Percentiles rank a stretch among this genome's conserved stretches.
Conservation (phyloP, 805 yeast species). For the Saturnispora mendoncae region DNA sequence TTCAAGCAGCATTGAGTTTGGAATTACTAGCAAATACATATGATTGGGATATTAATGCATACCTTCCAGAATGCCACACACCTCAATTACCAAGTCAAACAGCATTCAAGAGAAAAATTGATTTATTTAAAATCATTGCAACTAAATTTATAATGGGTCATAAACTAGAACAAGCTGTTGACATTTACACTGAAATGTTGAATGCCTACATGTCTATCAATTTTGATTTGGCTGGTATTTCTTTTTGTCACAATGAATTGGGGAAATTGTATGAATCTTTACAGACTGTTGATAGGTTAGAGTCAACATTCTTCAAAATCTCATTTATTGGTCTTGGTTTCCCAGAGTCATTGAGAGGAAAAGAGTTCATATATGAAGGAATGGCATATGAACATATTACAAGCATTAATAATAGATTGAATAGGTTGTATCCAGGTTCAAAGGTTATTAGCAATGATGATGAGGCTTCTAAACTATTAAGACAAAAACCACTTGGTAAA, state of each 20-base stretch:
- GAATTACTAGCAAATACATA: conserved; percentile 71
- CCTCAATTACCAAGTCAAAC: conserved; percentile 77
- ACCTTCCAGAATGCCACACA: conserved; percentile 46
- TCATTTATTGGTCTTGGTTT: conserved; percentile 78
- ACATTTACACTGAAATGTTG: conserved; percentile 65
- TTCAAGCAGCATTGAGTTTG: conserved; percentile 77
- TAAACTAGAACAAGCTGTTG: conserved; percentile 72
- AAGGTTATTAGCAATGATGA: conserved; percentile 49
- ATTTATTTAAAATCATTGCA: conserved; percentile 61
- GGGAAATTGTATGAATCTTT: conserved; percentile 59
- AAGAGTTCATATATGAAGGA: conserved; percentile 78
- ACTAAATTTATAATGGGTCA: conserved; percentile 59
- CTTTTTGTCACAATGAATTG: conserved; percentile 59
- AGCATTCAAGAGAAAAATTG: conserved; percentile 73
- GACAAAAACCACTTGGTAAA: conserved; percentile 57
- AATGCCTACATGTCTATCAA: conserved; percentile 65
- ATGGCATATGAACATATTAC: conserved; percentile 80
- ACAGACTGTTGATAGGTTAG: conserved; percentile 60
- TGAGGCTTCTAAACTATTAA: conserved; percentile 43
- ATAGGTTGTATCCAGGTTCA: conserved; percentile 75
- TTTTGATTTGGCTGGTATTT: conserved; percentile 67
- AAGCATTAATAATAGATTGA: conserved; percentile 68
- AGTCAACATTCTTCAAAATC: conserved; percentile 72
- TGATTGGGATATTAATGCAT: conserved; percentile 56
- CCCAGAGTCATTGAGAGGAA: conserved; percentile 66